Conservation (phyloP, 306 rosid genomes). For the Lagenaria siceraria region DNA sequence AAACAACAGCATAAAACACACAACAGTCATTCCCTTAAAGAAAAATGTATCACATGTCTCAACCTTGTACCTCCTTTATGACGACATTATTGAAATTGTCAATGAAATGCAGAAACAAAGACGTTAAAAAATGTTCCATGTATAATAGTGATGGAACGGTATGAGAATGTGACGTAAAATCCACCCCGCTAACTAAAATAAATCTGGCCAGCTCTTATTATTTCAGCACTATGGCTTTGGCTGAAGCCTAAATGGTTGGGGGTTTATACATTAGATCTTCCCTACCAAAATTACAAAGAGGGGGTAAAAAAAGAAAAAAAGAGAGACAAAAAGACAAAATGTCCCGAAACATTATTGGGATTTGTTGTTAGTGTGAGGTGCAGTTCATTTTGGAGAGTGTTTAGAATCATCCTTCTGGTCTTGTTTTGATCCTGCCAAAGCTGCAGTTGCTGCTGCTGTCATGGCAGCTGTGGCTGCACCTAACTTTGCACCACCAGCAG, state of each 20-base stretch:
- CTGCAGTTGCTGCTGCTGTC: conserved; percentile 87
- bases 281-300: not conserved
- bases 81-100: not conserved
- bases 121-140: not conserved
- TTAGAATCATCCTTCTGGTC: conserved; percentile 40
- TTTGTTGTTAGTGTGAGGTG: not conserved
- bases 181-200: not conserved
- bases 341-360: not conserved
- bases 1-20: not conserved
- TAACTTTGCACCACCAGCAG: conserved; percentile 71
- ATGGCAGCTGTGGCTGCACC: conserved; percentile 75
- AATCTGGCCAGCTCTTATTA: not conserved
- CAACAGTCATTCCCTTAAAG: not conserved
- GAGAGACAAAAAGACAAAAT: not conserved
- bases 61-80: not conserved
- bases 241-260: not conserved
- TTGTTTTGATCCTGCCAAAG: conserved; percentile 51
- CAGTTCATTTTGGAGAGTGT: conserved; percentile 19
- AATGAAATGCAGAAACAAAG: not conserved
- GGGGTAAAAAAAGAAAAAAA: too few species aligned
- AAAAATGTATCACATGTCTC: not conserved
- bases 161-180: not conserved
- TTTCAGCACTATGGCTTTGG: not conserved
- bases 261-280: not conserved
- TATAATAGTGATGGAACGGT: not conserved